A percentile compares a stretch with the other conserved stretches of the same genome.
These are phyloP conservation scores for Fusarium sp. DNA, from an alignment of 2,329 filamentous ascomycete species.

Conservation along the genomic window DNA sequence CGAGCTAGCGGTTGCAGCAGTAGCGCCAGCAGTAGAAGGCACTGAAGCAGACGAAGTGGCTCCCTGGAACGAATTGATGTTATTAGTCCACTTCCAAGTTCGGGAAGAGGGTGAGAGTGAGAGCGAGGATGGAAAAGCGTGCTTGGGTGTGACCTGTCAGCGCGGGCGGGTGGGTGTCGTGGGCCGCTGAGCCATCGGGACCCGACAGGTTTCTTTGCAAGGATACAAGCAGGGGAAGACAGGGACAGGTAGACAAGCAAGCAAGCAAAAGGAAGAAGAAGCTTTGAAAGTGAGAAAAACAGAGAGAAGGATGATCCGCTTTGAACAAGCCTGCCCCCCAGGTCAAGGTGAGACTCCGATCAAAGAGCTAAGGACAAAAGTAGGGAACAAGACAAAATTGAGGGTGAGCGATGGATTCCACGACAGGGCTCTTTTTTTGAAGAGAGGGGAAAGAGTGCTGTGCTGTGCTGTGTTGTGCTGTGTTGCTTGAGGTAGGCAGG, in stretches of 20 bases:
- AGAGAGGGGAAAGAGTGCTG: neutral
- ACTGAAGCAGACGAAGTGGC: constrained; percentile 29
- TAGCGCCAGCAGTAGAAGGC: constrained; percentile 13
- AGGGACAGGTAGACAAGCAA: neutral
- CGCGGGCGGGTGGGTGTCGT: constrained; percentile 47
- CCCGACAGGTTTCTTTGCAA: constrained; percentile 8
- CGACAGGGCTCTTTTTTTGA: constrained; percentile 9
- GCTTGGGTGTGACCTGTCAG: constrained; percentile 43
- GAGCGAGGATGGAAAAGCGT: neutral
- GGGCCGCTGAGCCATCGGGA: constrained; percentile 45
- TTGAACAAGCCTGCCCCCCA: constrained; percentile 32
- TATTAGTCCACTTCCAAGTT: neutral
- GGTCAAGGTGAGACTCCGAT: constrained; percentile 41
- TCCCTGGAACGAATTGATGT: constrained; percentile 42
- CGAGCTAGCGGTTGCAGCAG: constrained; percentile 26
- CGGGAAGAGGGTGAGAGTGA: too few species aligned
- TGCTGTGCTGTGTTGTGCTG: neutral
- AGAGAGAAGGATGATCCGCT: constrained; percentile 30
- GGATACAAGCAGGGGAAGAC: neutral
- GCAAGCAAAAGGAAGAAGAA: neutral
- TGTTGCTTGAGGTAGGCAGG: neutral
- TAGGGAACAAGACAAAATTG: constrained; percentile 21
- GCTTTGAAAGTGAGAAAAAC: constrained; percentile 2
- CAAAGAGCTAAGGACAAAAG: constrained; percentile 4
- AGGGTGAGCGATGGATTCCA: constrained; percentile 21